Evolutionary conservation across 257 asterid species (phyloP).

Genomic region (Nicotiana sylvestris): DNA sequence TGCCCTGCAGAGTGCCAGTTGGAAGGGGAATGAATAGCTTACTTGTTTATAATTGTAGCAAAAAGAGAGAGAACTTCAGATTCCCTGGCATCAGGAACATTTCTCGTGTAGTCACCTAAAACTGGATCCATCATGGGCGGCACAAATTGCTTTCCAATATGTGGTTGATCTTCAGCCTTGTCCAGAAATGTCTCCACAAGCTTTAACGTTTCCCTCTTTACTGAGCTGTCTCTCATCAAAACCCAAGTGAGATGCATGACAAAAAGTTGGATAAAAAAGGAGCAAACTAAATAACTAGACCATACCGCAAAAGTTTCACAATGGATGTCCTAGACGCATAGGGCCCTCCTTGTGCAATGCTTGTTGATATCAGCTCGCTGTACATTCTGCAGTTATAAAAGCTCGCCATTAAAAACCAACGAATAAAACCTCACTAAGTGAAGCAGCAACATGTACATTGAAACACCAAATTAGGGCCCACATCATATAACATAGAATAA

Average conservation of each 20-base stretch:
- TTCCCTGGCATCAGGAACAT: conserved; percentile 98
- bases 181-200: conserved; percentile 94
- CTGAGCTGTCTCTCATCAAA: conserved; percentile 55
- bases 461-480: no score
- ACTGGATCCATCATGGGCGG: conserved; percentile 99
- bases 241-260: conserved; percentile 6
- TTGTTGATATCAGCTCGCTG: conserved; percentile 88
- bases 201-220: conserved; percentile 92
- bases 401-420: conserved; percentile 17
- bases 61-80: conserved; percentile 98
- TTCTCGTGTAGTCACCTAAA: conserved; percentile 92
- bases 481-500: no score
- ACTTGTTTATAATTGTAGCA: conserved; percentile 98
- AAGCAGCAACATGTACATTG: not conserved
- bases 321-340: conserved; percentile 78
- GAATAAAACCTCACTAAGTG: not conserved
- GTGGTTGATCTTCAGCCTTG: conserved; percentile 93
- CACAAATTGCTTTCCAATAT: conserved; percentile 85
- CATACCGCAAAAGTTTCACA: conserved; percentile 92
- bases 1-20: not conserved
- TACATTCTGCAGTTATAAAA: conserved; percentile 66
- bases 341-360: conserved; percentile 96
- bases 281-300: not conserved
- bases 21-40: conserved; percentile 16
- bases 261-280: not conserved